A percentile compares a stretch with the other conserved stretches of the same genome.
These are phyloP conservation scores for Aspergillus sp. DNA, from an alignment of 2,329 filamentous ascomycete species.

Conservation along the genomic window DNA sequence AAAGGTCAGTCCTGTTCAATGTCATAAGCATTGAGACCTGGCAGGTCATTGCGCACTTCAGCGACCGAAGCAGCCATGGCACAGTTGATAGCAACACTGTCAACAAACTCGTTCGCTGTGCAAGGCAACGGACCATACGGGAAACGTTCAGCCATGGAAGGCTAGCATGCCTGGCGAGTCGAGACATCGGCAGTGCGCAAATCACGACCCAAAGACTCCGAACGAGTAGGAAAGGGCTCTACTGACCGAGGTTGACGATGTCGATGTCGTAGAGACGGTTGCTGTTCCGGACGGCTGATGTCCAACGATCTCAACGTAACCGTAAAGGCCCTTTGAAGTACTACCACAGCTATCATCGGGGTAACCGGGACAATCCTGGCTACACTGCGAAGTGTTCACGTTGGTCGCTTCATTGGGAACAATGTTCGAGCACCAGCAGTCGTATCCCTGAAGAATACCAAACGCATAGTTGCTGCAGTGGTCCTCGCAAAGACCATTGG, in stretches of 20 bases:
- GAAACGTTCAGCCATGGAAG: background rate
- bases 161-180: background rate
- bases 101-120: background rate
- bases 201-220: background rate
- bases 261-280: slow-evolving; percentile 20
- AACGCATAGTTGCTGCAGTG: slow-evolving; percentile 49
- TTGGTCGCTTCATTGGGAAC: slow-evolving; percentile 40
- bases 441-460: slow-evolving; percentile 47
- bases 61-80: background rate
- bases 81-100: background rate
- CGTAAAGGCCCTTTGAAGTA: slow-evolving; percentile 41
- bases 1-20: slow-evolving; percentile 7
- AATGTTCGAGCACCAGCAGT: slow-evolving; percentile 54
- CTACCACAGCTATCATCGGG: slow-evolving; percentile 49
- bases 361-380: slow-evolving; percentile 49
- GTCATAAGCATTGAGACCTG: background rate
- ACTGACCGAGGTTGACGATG: slow-evolving; percentile 31
- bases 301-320: slow-evolving; percentile 43
- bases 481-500: slow-evolving; percentile 46
- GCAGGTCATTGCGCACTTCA: background rate
- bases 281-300: slow-evolving; percentile 38
- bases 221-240: background rate
- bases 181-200: background rate
- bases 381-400: slow-evolving; percentile 36
- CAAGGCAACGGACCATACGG: background rate